Percentiles rank a stretch among this genome's conserved stretches.
phyloP scores from a whole-genome alignment of 805 yeast species.

The Starmerella sirachaensis region DNA sequence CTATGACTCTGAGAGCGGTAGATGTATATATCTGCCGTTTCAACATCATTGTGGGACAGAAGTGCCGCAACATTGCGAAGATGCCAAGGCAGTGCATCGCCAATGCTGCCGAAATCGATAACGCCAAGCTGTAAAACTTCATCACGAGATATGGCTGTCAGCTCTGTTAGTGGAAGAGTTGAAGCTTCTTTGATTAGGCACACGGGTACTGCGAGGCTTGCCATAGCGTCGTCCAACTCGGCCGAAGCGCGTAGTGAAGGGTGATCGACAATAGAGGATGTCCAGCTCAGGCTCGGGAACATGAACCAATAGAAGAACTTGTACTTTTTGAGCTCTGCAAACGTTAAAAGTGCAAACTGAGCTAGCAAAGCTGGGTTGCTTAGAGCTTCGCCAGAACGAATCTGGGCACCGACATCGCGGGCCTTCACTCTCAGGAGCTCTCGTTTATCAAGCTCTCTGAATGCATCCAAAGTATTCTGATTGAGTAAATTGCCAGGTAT shows the following conservation, averaged over 20 bases:
- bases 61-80: conserved; percentile 47
- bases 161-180: background rate
- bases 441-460: conserved; percentile 56
- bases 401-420: conserved; percentile 24
- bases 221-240: conserved; percentile 5
- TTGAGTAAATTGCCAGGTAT: conserved; percentile 40
- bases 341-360: conserved; percentile 46
- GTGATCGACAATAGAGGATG: conserved; percentile 16
- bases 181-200: conserved; percentile 5
- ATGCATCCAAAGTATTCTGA: conserved; percentile 77
- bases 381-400: conserved; percentile 30
- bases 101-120: conserved; percentile 24
- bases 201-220: conserved; percentile 3
- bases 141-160: background rate
- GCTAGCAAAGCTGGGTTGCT: conserved; percentile 34
- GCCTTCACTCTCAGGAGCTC: conserved; percentile 39
- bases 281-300: conserved; percentile 48
- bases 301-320: conserved; percentile 84
- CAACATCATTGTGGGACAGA: conserved; percentile 31
- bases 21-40: conserved; percentile 31
- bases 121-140: conserved; percentile 10
- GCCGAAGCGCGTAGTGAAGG: background rate
- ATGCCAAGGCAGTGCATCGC: conserved; percentile 36
- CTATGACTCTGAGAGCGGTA: conserved; percentile 20
- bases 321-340: conserved; percentile 82